Evolutionary conservation across 2,329 filamentous ascomycete genomes (phyloP).

Genomic region (Bipolaris zeicola): DNA sequence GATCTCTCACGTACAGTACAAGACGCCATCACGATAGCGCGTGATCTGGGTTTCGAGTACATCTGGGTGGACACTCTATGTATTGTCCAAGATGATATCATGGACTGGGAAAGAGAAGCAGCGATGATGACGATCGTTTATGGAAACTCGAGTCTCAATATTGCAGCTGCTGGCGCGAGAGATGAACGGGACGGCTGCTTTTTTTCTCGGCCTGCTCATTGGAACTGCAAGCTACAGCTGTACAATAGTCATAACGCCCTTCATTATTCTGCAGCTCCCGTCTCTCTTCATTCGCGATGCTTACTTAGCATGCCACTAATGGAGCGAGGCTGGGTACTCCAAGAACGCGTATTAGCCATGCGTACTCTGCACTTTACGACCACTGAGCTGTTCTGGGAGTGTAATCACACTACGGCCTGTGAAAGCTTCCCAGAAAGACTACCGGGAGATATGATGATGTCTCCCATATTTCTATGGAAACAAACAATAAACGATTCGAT

Average conservation of each 20-base stretch:
- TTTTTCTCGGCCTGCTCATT: not conserved
- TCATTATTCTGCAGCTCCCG: not conserved
- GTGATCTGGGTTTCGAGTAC: not conserved
- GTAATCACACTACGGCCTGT: not conserved
- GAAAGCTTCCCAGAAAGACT: not conserved
- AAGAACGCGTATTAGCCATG: not conserved
- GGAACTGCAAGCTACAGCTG: not conserved
- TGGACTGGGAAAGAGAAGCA: not conserved
- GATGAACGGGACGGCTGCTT: not conserved
- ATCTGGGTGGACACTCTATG: conserved; percentile 1
- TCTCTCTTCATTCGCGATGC: not conserved
- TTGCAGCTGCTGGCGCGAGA: not conserved
- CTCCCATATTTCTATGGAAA: not conserved
- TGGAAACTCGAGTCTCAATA: not conserved
- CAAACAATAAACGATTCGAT: not conserved
- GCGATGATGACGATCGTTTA: not conserved
- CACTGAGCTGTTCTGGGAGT: not conserved
- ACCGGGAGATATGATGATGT: no score
- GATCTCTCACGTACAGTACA: not conserved
- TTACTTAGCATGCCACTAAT: not conserved
- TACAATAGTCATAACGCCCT: not conserved
- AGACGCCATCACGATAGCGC: not conserved
- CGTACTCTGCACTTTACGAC: not conserved
- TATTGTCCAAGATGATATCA: not conserved
- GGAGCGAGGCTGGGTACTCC: not conserved